Base-by-base conservation (phyloP, 768 basidiomycete species). In the Collybia nuda region DNA sequence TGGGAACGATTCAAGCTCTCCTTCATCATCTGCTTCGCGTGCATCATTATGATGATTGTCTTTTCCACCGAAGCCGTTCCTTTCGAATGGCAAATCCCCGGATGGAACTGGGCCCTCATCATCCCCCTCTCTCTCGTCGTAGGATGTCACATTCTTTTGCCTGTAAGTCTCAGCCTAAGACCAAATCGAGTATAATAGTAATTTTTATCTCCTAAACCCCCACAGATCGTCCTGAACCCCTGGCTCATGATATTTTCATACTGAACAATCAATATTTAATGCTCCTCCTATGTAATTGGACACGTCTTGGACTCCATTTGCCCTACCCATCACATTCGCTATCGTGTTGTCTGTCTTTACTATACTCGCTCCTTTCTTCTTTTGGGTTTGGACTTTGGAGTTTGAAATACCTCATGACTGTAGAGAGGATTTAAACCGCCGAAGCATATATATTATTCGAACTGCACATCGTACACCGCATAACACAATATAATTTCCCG, bases 201-300 rank as follows among this genome's bases (percentile, higher is more conserved):
- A 23, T 9, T 18, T 23, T 47, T 38, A 46, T 39, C 24, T n/a
- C n/a, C n/a, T n/a, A n/a, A n/a, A 48, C 37, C 40, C 29, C 53
- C 49, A 15, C 51, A 75, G 78, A 85, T 94, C 56, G 83, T 90
- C 1, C 76, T 93, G 48, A 93, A 93, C 59, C 91, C 90, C 0
- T 90, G 86, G 85, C 69, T 92, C 52, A 90, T 90, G 86, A 87
- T 89, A 51, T 92, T 91, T 68, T 85, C 83, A 1, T 80, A 75
- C 52, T 80, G 58, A 71, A 53, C 19, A 44, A 17, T 24, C 14
- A 23, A 29, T 19, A 9, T 24, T 37, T 19, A 32, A 17, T 9
- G 23, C 44, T 23, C 18, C 26, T 22, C 15, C 21, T 37, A 32
- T 32, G 26, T 26, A 19, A 28, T 29, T 9, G 44, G 26, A 45